Percentiles rank a stretch among this genome's conserved stretches.
Conservation (phyloP, 2,329 filamentous ascomycete species). For the Xylariaceae sp. region DNA sequence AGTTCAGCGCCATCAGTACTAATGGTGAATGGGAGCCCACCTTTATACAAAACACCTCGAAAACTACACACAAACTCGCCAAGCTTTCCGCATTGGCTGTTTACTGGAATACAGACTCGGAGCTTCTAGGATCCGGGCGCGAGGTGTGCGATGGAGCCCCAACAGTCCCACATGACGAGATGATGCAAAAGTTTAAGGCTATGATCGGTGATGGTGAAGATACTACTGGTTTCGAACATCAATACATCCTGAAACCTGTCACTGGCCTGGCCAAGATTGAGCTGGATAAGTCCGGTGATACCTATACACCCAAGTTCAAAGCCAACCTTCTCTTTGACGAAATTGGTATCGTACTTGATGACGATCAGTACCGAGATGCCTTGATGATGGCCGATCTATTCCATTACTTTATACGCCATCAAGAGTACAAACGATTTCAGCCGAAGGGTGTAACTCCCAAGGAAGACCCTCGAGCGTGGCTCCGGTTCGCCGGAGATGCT, state of each 20-base stretch:
- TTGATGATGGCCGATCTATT: constrained; percentile 98
- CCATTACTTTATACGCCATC: constrained; percentile 95
- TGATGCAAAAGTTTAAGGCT: constrained; percentile 69
- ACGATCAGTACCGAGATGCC: constrained; percentile 93
- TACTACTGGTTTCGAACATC: constrained; percentile 53
- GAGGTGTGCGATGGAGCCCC: constrained; percentile 60
- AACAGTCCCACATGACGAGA: constrained; percentile 63
- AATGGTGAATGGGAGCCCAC: constrained; percentile 92
- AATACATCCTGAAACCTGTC: constrained; percentile 94
- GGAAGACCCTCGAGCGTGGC: constrained; percentile 88
- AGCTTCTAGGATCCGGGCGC: constrained; percentile 74
- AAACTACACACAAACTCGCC: constrained; percentile 87
- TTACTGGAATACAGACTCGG: constrained; percentile 96
- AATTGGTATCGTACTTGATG: constrained; percentile 94
- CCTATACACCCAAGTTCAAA: constrained; percentile 78
- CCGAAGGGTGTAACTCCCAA: constrained; percentile 76
- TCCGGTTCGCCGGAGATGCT: constrained; percentile 83
- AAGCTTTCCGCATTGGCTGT: constrained; percentile 83
- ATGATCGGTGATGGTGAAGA: constrained; percentile 73
- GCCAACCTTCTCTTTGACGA: constrained; percentile 91
- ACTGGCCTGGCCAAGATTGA: constrained; percentile 92
- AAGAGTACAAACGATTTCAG: constrained; percentile 91
- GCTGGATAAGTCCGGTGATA: constrained; percentile 84
- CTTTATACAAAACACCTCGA: constrained; percentile 82
- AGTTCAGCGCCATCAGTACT: constrained; percentile 95